Evolutionary conservation across 768 basidiomycete species (phyloP), one percentile per base, ranked within the genome.

Genomic region (Calvatia gigantea): DNA sequence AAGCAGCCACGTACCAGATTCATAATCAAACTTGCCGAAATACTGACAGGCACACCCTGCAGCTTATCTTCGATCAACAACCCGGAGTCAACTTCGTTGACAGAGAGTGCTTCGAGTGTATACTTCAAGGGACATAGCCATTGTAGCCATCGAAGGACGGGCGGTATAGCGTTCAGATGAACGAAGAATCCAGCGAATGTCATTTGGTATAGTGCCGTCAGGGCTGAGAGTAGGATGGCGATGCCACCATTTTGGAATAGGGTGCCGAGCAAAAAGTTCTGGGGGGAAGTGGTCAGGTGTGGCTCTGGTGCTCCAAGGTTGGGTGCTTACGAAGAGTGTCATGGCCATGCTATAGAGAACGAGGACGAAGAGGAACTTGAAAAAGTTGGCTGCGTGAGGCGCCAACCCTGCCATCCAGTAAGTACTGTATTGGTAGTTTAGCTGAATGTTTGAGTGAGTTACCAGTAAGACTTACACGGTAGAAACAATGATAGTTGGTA

Each of bases 361-460:
- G 15, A 98, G 77, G 58, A 97, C 89, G 64, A 98, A 82, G 19
- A 97, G 75, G 73, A 91, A 98, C 65, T 97, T 98, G 86, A 97
- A 98, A 78, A 88, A 98, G 66, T 88, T 78, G 0, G 85, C 81
- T 2, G 93, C 85, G 39, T 89, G 80, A 3, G 77, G 77, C 1
- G 90, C 80, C 3, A 98, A 81, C 11, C 95, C 94, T 2, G 93
- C 92, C 95, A 98, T 94, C 91, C 91, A 93, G 62, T 93, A 94
- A n/a, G 86, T 87, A 50, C 87, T 89, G 39, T n/a, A n/a, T 28
- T 23, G 47, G n/a, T 12, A 52, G 35, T 37, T 43, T 6, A 58
- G 52, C 9, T 32, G 19, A 50, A 37, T 15, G 21, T 38, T 14
- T 8, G 19, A 42, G n/a, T 33, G 31, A 17, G 14, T 27, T 32